Conservation (phyloP, 495 filamentous ascomycete species). For the Jackrogersella minutella region DNA sequence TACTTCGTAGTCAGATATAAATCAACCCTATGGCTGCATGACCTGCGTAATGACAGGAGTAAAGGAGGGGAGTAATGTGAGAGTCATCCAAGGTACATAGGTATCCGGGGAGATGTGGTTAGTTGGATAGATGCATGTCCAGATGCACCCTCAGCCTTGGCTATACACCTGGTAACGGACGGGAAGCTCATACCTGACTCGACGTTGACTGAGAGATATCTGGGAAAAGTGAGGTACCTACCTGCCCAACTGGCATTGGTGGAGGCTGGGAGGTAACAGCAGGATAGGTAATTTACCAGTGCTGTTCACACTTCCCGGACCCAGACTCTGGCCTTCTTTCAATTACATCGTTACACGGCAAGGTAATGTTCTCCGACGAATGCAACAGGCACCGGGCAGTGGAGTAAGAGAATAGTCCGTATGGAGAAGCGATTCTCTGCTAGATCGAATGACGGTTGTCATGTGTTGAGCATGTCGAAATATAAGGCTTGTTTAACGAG, state of each 20-base stretch:
- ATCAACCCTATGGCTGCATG: conserved; percentile 16
- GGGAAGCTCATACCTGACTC: background rate
- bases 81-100: conserved; percentile 21
- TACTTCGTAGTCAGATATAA: conserved; percentile 29
- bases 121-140: conserved; percentile 22
- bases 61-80: background rate
- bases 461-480: background rate
- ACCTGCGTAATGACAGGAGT: conserved; percentile 13
- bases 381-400: background rate
- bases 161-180: background rate
- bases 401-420: background rate
- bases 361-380: conserved; percentile 7
- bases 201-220: background rate
- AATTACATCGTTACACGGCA: conserved; percentile 18
- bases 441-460: background rate
- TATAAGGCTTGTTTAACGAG: background rate
- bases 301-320: conserved; percentile 11
- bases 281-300: conserved; percentile 12
- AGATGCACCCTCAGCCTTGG: conserved; percentile 26
- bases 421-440: background rate
- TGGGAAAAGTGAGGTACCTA: background rate
- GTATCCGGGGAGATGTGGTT: conserved; percentile 11
- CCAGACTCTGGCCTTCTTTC: background rate
- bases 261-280: background rate
- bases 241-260: background rate